Evolutionary conservation across 1,284 basidiomycete genomes (phyloP).

Genomic region (Marasmius oreades): DNA sequence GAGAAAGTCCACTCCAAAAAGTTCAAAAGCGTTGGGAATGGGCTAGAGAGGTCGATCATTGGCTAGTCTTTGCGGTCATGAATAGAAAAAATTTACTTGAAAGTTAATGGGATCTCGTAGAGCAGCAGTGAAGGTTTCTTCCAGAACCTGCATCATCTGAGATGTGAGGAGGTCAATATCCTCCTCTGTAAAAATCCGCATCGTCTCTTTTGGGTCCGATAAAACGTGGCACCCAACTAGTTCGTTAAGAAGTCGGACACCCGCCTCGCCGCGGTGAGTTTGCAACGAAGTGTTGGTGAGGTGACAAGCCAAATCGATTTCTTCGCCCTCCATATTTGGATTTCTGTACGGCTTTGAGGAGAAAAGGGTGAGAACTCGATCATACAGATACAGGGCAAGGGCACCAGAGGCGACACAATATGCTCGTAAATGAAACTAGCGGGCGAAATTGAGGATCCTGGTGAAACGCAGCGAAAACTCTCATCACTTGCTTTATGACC

Average conservation of each 20-base stretch:
- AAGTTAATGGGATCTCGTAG: constrained; percentile 84
- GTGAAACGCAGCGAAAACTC: constrained; percentile 9
- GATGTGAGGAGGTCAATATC: constrained; percentile 59
- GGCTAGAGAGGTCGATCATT: constrained; percentile 43
- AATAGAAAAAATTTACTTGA: constrained; percentile 50
- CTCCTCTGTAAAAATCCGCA: constrained; percentile 22
- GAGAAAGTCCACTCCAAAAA: constrained; percentile 92
- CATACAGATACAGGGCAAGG: constrained; percentile 76
- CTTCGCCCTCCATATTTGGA: constrained; percentile 31
- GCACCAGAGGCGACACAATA: constrained; percentile 90
- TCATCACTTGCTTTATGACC: constrained; percentile 63
- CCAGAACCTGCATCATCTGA: constrained; percentile 67
- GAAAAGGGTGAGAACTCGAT: constrained; percentile 85
- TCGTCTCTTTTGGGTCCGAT: constrained; percentile 25
- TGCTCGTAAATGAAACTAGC: constrained; percentile 89
- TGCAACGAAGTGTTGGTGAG: constrained; percentile 98
- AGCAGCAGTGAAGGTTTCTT: constrained; percentile 84
- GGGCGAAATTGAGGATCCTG: constrained; percentile 4
- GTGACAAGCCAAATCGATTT: constrained; percentile 70
- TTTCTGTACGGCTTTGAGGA: constrained; percentile 61
- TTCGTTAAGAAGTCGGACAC: constrained; percentile 76
- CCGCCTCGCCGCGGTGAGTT: constrained; percentile 58
- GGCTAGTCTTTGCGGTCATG: not conserved
- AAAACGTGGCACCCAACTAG: constrained; percentile 63
- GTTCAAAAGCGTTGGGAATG: constrained; percentile 90